These are phyloP conservation scores for Pterulicium gracile DNA, from an alignment of 1,284 basidiomycete species.

Conservation along the genomic window DNA sequence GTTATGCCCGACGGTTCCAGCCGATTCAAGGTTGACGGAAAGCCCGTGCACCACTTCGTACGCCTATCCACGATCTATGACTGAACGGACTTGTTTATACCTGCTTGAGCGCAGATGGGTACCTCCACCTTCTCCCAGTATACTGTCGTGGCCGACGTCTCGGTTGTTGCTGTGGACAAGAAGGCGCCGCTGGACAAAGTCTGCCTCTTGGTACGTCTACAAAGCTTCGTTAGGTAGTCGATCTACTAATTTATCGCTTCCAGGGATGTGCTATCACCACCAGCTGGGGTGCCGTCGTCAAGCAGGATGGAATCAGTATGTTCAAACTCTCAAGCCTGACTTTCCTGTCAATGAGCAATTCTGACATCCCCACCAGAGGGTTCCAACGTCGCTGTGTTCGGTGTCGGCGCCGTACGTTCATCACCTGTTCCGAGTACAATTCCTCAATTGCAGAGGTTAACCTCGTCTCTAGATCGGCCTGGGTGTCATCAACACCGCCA, in stretches of 20 bases:
- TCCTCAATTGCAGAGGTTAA: no score
- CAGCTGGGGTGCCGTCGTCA: slow-evolving; percentile 84
- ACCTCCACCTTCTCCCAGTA: slow-evolving; percentile 98
- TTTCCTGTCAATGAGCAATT: slow-evolving; percentile 3
- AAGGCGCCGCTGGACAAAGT: slow-evolving; percentile 89
- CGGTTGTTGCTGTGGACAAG: slow-evolving; percentile 84
- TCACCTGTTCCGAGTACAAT: not conserved
- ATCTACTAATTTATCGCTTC: not conserved
- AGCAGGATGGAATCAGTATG: slow-evolving; percentile 71
- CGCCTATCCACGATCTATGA: slow-evolving; percentile 19
- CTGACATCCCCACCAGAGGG: slow-evolving; percentile 37
- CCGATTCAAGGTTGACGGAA: slow-evolving; percentile 86
- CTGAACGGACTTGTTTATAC: slow-evolving; percentile 5
- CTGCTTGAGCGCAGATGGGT: slow-evolving; percentile 66
- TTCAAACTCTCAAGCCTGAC: no score
- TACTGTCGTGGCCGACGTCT: slow-evolving; percentile 96
- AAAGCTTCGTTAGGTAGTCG: not conserved
- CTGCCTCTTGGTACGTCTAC: slow-evolving; percentile 53
- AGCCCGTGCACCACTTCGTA: slow-evolving; percentile 88
- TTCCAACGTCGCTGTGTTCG: slow-evolving; percentile 89
- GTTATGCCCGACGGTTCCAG: slow-evolving; percentile 91
- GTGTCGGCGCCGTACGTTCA: slow-evolving; percentile 62
- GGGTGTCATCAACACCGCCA: slow-evolving; percentile 80
- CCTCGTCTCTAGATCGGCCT: slow-evolving; percentile 83
- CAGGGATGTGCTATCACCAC: slow-evolving; percentile 91